Evolutionary conservation across 2,329 filamentous ascomycete species (phyloP), one percentile per base, ranked within the genome.

Genomic region (Amphichorda felina): DNA sequence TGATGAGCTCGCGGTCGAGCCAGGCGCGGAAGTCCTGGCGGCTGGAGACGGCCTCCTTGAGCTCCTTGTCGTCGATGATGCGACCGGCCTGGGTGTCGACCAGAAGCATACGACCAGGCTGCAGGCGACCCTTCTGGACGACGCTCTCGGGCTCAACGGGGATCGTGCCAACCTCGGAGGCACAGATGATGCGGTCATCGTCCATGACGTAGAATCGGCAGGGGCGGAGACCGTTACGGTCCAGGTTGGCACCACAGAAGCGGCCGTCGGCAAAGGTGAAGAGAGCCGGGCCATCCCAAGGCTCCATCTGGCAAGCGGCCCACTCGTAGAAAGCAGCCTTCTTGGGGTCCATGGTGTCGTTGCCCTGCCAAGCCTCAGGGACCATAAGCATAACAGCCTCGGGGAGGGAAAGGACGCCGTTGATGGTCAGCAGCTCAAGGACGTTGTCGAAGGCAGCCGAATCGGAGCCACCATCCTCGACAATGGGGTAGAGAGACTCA

Each of bases 361-460:
- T 95, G 41, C 88, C 89, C 61, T 96, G 87, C 89, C 89, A 96
- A 41, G 89, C 89, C 63, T 96, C 89, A 16, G 89, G 89, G 34
- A 96, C 85, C 88, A 96, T 94, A 49, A 96, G 73, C 89, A 96
- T 96, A 48, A 96, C 84, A 34, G 89, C 89, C 60, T 96, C 89
- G 13, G 89, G 89, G 3, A 96, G 71, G 33, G 89, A 96, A 35
- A 96, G 72, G 28, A 96, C 89, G 42, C 89, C 88, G 57, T 96
- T 96, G 61, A 96, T 94, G 50, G 82, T 87, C 45, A 96, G 69
- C 28, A 96, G 67, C 62, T 96, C 89, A 13, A 96, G 70, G 16
- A 96, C 89, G 53, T 96, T 96, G 63, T 96, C 89, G 50, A 96
- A 96, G 31, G 89, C 89, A 44, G 89, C 89, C 25, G 89, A 96